Conservation (phyloP, 441 rosid genomes). For the Hura crepitans region DNA sequence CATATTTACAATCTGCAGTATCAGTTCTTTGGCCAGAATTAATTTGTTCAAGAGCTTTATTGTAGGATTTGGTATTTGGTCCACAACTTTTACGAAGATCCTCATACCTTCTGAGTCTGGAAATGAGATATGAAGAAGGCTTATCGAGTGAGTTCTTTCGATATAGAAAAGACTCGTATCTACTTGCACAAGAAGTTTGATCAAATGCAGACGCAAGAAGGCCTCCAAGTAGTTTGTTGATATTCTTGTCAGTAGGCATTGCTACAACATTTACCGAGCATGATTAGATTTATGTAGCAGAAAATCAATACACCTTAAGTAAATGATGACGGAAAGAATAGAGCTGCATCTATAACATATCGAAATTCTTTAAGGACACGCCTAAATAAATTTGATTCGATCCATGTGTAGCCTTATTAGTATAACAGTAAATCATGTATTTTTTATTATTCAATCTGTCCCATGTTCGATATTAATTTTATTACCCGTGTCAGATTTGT, state of each 20-base stretch:
- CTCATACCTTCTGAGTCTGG: constrained; percentile 67
- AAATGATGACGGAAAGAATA: background rate
- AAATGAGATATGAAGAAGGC: constrained; percentile 62
- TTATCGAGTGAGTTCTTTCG: constrained; percentile 47
- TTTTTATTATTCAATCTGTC: too few relatives aligned
- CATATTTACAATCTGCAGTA: constrained; percentile 48
- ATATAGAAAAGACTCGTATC: constrained; percentile 46
- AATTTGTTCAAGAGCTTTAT: constrained; percentile 43
- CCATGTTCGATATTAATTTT: too few relatives aligned
- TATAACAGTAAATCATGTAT: too few relatives aligned
- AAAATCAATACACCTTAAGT: background rate
- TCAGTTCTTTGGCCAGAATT: constrained; percentile 30
- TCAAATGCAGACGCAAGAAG: constrained; percentile 60
- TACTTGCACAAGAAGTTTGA: constrained; percentile 54
- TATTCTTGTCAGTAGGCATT: constrained; percentile 22
- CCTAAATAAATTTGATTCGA: background rate
- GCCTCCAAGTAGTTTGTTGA: constrained; percentile 55
- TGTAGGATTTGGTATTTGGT: constrained; percentile 55
- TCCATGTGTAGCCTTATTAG: too few relatives aligned
- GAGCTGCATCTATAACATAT: background rate
- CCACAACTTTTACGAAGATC: constrained; percentile 64
- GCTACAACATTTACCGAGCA: constrained; percentile 30
- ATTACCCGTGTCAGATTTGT: too few relatives aligned
- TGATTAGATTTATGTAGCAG: background rate
- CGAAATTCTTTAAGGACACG: too few relatives aligned